These are phyloP conservation scores for Arthrobotrys megalospora DNA, from an alignment of 2,329 filamentous ascomycete species.

Conservation along the genomic window DNA sequence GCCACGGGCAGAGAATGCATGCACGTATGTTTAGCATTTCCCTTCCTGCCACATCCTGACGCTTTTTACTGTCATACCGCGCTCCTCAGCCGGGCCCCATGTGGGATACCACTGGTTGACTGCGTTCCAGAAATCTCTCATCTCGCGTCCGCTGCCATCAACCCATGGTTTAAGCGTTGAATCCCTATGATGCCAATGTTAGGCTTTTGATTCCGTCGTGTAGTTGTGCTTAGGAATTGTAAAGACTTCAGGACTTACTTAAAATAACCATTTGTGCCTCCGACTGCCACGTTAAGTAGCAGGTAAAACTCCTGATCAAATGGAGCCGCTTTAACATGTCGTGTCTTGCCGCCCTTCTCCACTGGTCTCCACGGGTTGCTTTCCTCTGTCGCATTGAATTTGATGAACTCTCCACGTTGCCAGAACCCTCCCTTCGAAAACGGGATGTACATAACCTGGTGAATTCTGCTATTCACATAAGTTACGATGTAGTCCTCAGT, in stretches of 20 bases:
- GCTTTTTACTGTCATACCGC: conserved; percentile 48
- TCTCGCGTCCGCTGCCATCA: conserved; percentile 39
- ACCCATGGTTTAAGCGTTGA: conserved; percentile 44
- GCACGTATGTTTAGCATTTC: conserved; percentile 19
- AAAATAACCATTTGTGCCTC: conserved; percentile 68
- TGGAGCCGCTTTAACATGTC: conserved; percentile 69
- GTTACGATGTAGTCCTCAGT: conserved; percentile 63
- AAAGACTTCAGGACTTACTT: conserved; percentile 62
- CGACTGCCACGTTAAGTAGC: conserved; percentile 72
- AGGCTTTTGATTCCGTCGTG: background rate
- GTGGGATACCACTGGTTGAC: conserved; percentile 53
- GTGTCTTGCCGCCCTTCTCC: conserved; percentile 62
- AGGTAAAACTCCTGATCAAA: conserved; percentile 73
- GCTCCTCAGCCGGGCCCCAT: conserved; percentile 38
- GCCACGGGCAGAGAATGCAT: background rate
- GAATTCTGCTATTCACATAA: conserved; percentile 44
- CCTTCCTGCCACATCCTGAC: conserved; percentile 57
- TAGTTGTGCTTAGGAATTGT: background rate
- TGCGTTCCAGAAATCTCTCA: conserved; percentile 50
- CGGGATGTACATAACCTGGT: conserved; percentile 62
- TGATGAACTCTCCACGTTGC: conserved; percentile 68
- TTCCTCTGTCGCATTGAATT: conserved; percentile 68
- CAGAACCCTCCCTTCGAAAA: conserved; percentile 65
- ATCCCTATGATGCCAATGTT: conserved; percentile 26
- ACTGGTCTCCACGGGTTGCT: conserved; percentile 69